Evolutionary conservation across 495 filamentous ascomycete genomes (phyloP).

Genomic region (Aspergillus egyptiacus): DNA sequence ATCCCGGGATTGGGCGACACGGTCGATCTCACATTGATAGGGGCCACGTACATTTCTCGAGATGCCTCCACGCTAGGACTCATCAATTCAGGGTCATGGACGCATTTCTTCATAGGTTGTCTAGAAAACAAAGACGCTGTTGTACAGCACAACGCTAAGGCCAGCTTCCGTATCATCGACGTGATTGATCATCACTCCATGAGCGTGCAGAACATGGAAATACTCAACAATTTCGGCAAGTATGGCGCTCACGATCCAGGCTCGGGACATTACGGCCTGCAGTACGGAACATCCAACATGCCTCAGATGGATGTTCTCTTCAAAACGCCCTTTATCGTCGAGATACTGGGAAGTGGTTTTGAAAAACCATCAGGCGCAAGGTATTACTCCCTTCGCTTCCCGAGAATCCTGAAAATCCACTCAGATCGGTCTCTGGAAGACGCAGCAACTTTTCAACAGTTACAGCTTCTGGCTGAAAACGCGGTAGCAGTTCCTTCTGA

Average conservation of each 20-base stretch:
- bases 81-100: conserved; percentile 57
- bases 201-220: conserved; percentile 40
- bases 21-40: conserved; percentile 73
- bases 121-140: conserved; percentile 66
- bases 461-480: conserved; percentile 49
- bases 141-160: conserved; percentile 42
- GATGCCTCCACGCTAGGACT: conserved; percentile 43
- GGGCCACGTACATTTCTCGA: conserved; percentile 57
- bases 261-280: conserved; percentile 29
- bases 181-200: conserved; percentile 47
- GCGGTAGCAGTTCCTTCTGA: conserved; percentile 36
- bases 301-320: conserved; percentile 44
- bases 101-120: conserved; percentile 74
- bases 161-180: conserved; percentile 61
- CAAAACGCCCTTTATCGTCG: conserved; percentile 57
- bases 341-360: conserved; percentile 59
- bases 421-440: conserved; percentile 53
- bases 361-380: conserved; percentile 52
- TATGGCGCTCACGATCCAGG: conserved; percentile 28
- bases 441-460: conserved; percentile 47
- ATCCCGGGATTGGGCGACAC: conserved; percentile 74
- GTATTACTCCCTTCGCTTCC: conserved; percentile 59
- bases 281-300: conserved; percentile 25
- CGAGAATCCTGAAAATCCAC: conserved; percentile 57
- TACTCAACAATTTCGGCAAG: conserved; percentile 48